Evolutionary conservation across 2,329 filamentous ascomycete genomes (phyloP).

Genomic region (Claviceps humidiphila): DNA sequence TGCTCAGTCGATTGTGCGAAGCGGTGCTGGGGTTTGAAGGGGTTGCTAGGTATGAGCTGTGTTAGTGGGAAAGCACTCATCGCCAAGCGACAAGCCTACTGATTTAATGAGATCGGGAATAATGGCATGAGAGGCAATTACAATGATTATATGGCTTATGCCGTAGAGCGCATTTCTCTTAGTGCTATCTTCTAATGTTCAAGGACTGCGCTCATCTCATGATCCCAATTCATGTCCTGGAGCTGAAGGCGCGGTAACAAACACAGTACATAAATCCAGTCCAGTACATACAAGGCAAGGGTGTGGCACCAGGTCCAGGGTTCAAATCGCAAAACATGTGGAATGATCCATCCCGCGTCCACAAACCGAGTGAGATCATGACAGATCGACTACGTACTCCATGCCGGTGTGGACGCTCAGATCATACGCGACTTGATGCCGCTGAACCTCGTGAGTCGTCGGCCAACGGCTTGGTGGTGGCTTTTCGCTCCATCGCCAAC

Average conservation of each 20-base stretch:
- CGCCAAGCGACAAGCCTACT: background rate
- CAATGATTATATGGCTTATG: too few relatives aligned
- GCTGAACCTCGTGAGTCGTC: constrained; percentile 55
- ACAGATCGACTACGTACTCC: too few relatives aligned
- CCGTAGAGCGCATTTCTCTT: too few relatives aligned
- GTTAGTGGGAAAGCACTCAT: background rate
- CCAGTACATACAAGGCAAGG: background rate
- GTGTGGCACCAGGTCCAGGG: background rate
- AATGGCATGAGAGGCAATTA: too few relatives aligned
- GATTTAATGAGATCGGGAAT: too few relatives aligned
- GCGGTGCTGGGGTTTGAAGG: background rate
- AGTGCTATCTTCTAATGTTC: too few relatives aligned
- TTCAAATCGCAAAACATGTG: background rate
- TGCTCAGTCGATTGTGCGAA: background rate
- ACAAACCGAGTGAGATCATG: too few relatives aligned
- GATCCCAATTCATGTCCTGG: background rate
- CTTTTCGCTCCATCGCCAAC: constrained; percentile 75
- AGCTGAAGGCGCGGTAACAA: background rate
- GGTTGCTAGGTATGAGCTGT: too few relatives aligned
- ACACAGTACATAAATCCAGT: background rate
- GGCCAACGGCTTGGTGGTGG: constrained; percentile 80
- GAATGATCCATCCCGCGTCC: background rate
- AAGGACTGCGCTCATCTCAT: background rate
- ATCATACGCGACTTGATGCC: constrained; percentile 31
- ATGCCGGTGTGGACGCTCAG: background rate